Base-by-base conservation (phyloP, 73 alveolate genomes). In the Paramecium octaurelia region DNA sequence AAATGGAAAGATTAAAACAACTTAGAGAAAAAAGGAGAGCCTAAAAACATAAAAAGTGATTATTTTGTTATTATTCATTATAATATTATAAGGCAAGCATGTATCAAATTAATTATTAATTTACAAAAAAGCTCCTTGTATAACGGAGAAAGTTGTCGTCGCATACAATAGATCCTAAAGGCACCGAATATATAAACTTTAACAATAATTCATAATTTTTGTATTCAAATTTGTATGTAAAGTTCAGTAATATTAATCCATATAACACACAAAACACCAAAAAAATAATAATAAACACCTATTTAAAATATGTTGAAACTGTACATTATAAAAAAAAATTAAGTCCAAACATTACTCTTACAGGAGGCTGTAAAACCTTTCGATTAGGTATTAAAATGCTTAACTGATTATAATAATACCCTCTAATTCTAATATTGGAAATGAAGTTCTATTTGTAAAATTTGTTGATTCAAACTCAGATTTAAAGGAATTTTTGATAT, bases 21-120 rank as follows among this genome's bases (percentile, higher is more conserved):
- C 57, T 80, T 9, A 80, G 29, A 64, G 91, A 80, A 23, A 80
- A 80, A 21, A 80, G 54, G 48, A 80, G 7, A 80, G 57, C 59
- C 6, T 80, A 20, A 80, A 80, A 46, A 10, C 46, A 2, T 11
- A 40, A 80, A 80, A 80, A 80, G 18, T 80, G 91, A 80, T 40
- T 12, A 40, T 80, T 34, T 35, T 11, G n/a, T 6, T 40, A 64
- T 64, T 27, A 20, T 54, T 54, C 69, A 54, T 54, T 54, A 54
- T 54, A 54, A 54, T 23, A 54, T 54, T 54, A 54, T 54, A 54
- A 54, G 69, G 35, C 69, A 54, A 16, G 6, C 20, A n/a, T 14
- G 18, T 64, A 11, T 31, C 84, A 64, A 27, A 48, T 48, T 48
- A 64, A 64, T 31, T 64, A 27, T 31, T 64, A 31, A 31, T 27